Evolutionary conservation across 176 grass and related monocot species (phyloP), one percentile per base, ranked within the genome.

Genomic region (Phoenix dactylifera): DNA sequence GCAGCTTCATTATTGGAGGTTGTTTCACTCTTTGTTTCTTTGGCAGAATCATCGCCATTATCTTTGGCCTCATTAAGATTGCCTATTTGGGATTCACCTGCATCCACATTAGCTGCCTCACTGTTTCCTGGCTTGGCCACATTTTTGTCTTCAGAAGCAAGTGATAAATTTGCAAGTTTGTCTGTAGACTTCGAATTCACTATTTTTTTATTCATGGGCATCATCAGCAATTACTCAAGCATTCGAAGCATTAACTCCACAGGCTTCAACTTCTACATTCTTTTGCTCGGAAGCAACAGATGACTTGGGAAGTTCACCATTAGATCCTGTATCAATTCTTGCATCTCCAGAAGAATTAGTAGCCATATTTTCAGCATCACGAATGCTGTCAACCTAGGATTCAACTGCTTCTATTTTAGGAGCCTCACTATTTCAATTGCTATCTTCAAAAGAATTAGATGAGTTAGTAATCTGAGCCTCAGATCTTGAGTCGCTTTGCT

Each of bases 401-500:
- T 63, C 58, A 22, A 62, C 49, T 35, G 49, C 29, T 39, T 62
- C 70, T 50, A 25, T 20, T 62, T 72, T 23, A 62, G 70, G 24
- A 24, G 26, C 18, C 24, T 63, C 17, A 22, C 7, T 30, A 26
- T 18, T 30, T 68, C 51, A 6, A 20, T 30, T 35, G 1, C 3
- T 28, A 44, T 57, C 49, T 67, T 78, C 65, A 57, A 26, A 23
- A 18, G 70, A 82, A 71, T 18, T 62, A 60, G 73, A 76, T 80
- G 72, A 55, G 39, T 57, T 15, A 16, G 51, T 22, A 49, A 55
- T 69, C 76, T 74, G 72, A 69, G 73, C 59, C 22, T 66, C 64
- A 29, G 65, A 73, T 61, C 72, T 61, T 57, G 60, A 28, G 35
- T 77, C 72, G 32, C 26, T 28, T 4, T 28, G 4, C 18, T 74